Evolutionary conservation across 768 basidiomycete genomes (phyloP).

Genomic region (Coprinopsis marcescibilis): DNA sequence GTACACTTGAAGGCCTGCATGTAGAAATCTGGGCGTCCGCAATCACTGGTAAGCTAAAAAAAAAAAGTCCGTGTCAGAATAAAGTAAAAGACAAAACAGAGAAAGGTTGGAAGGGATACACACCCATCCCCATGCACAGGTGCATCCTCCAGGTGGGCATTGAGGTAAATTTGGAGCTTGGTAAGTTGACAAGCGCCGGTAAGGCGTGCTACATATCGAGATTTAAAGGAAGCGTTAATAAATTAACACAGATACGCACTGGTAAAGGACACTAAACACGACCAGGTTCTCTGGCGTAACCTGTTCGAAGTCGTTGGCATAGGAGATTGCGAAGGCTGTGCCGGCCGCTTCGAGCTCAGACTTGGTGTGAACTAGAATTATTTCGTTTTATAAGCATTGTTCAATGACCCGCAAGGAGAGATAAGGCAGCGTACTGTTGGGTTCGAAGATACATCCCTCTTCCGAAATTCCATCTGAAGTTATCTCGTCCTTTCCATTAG

Average conservation of each 20-base stretch:
- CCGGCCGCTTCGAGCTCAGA: conserved; percentile 42
- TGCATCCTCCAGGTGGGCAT: conserved; percentile 35
- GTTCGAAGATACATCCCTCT: conserved; percentile 27
- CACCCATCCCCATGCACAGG: conserved; percentile 23
- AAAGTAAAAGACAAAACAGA: neutral
- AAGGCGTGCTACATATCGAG: conserved; percentile 29
- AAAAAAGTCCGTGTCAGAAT: neutral
- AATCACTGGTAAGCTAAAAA: conserved; percentile 19
- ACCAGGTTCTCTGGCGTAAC: conserved; percentile 37
- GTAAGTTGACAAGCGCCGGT: conserved; percentile 36
- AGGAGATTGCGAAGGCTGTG: conserved; percentile 40
- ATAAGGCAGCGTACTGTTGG: conserved; percentile 26
- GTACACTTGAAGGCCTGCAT: conserved; percentile 36
- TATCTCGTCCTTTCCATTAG: conserved; percentile 32
- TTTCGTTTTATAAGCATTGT: neutral
- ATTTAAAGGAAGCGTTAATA: neutral
- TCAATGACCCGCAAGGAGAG: conserved; percentile 1
- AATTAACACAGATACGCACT: conserved; percentile 21
- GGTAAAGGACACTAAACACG: conserved; percentile 34
- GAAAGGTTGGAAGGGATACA: conserved; percentile 18
- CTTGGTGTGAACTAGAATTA: conserved; percentile 34
- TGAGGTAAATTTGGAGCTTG: conserved; percentile 35
- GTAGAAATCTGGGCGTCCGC: conserved; percentile 41
- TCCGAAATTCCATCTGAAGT: conserved; percentile 17
- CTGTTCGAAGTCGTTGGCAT: conserved; percentile 29